Base-by-base conservation (phyloP, 2,329 filamentous ascomycete genomes). In the Trichophaea hybrida region DNA sequence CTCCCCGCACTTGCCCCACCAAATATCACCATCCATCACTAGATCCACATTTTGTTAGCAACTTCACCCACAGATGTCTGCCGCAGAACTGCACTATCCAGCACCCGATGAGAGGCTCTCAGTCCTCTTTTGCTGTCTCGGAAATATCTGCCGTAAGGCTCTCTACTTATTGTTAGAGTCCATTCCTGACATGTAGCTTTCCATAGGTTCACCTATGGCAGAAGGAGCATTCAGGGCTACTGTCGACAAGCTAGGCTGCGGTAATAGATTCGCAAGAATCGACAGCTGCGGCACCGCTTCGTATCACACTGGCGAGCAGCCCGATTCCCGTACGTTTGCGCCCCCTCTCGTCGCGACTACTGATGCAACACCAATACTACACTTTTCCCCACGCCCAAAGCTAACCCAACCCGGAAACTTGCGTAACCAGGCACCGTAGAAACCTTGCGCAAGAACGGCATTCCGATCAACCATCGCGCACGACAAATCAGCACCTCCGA, bases 101-200 rank as follows among this genome's bases (percentile, higher is more conserved):
- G 13, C 33, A 38, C 52, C 51, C 7, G 37, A 24, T 38, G 70
- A 67, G 69, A 71, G 69, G 60, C 70, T 87, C 58, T 89, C 84
- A 1, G 85, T 97, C 40, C 80, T 97, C 56, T 97, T 97, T 71
- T 91, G 97, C 68, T 98, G 93, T 74, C 79, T 97, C 37, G 93
- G 93, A 72, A 98, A 98, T 73, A 97, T 97, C 70, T 98, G 89
- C 71, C 78, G 80, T 58, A 57, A 48, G 33, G 48, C 55, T 46
- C 49, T 13, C 15, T 24, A 24, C 32, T 43, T 49, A 48, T 8
- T 17, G 17, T 44, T 32, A 55, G 52, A 38, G 35, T 55, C 34
- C 35, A 31, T 15, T 61, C 58, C n/a, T 50, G 7, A 50, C 48
- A 33, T 50, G 15, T 32, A n/a, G 38, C 32, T 48, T 24, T 24